Conservation (phyloP, 441 rosid species). For the Flueggea neowawraea region DNA sequence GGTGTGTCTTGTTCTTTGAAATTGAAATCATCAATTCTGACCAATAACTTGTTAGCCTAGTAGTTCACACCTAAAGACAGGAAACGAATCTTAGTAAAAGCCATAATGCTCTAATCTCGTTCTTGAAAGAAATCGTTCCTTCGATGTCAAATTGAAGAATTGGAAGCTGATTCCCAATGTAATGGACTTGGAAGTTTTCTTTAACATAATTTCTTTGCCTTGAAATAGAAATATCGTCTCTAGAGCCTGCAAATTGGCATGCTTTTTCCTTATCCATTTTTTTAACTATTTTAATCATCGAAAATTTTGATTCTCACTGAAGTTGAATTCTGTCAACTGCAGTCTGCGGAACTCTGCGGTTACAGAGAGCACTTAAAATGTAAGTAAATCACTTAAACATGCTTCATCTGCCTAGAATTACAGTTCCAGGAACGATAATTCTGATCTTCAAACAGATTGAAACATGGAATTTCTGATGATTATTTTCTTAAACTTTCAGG, state of each 20-base stretch:
- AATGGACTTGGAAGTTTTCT: too few relatives aligned
- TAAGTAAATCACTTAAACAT: conserved; percentile 17
- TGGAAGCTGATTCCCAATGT: not conserved
- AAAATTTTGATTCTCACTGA: too few relatives aligned
- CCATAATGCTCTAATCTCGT: too few relatives aligned
- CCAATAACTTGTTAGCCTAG: too few relatives aligned
- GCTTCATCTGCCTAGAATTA: not conserved
- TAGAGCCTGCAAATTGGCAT: too few relatives aligned
- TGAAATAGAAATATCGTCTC: not conserved
- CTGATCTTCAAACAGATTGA: not conserved
- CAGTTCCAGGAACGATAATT: not conserved
- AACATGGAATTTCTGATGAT: not conserved
- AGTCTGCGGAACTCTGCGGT: conserved; percentile 47
- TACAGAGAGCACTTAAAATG: conserved; percentile 34
- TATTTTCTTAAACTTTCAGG: conserved; percentile 26
- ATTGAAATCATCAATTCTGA: too few relatives aligned
- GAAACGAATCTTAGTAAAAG: too few relatives aligned
- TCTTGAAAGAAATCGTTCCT: too few relatives aligned
- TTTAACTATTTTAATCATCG: conserved; percentile 42
- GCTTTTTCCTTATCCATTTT: conserved; percentile 23
- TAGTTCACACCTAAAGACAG: too few relatives aligned
- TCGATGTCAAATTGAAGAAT: too few relatives aligned
- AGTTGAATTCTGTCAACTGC: conserved; percentile 14
- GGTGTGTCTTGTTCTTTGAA: conserved; percentile 24
- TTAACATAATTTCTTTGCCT: too few relatives aligned